Percentiles rank a stretch among this genome's conserved stretches.
Evolutionary conservation across 257 asterid species (phyloP).

Genomic region (Solanum okadae): DNA sequence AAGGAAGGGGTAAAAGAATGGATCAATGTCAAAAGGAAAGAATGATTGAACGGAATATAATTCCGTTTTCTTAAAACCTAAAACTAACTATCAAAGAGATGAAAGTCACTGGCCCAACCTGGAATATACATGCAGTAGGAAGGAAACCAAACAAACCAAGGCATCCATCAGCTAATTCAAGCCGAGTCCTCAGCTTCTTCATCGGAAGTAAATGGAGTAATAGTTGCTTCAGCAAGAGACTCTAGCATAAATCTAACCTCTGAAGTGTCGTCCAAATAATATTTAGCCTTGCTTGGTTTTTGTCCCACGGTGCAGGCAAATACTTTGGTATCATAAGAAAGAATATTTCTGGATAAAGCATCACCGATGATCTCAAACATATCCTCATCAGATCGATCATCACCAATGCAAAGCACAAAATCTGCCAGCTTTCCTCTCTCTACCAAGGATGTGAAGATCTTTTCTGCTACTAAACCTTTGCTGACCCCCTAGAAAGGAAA

Average conservation of each 20-base stretch:
- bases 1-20: conserved; percentile 16
- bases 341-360: conserved; percentile 41
- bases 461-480: conserved; percentile 76
- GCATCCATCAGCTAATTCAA: conserved; percentile 11
- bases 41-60: conserved; percentile 3
- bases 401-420: conserved; percentile 83
- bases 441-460: conserved; percentile 57
- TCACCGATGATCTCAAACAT: conserved; percentile 68
- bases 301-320: conserved; percentile 88
- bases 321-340: conserved; percentile 54
- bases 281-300: conserved; percentile 84
- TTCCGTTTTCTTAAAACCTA: conserved; percentile 21
- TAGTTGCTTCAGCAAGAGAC: conserved; percentile 63
- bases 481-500: conserved; percentile 50
- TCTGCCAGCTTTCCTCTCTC: conserved; percentile 53
- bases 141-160: conserved; percentile 19
- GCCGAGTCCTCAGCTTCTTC: conserved; percentile 36
- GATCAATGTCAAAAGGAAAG: not conserved
- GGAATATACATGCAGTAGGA: conserved; percentile 10
- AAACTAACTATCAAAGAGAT: conserved; percentile 21
- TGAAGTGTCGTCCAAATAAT: conserved; percentile 72
- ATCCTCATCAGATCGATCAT: conserved; percentile 87
- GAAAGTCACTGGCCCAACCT: conserved; percentile 3
- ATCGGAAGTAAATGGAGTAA: conserved; percentile 50
- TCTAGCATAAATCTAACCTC: conserved; percentile 71